Evolutionary conservation across 371 early-diverging fungal genomes (phyloP).

Genomic region (Polyrhizophydium stewartii): DNA sequence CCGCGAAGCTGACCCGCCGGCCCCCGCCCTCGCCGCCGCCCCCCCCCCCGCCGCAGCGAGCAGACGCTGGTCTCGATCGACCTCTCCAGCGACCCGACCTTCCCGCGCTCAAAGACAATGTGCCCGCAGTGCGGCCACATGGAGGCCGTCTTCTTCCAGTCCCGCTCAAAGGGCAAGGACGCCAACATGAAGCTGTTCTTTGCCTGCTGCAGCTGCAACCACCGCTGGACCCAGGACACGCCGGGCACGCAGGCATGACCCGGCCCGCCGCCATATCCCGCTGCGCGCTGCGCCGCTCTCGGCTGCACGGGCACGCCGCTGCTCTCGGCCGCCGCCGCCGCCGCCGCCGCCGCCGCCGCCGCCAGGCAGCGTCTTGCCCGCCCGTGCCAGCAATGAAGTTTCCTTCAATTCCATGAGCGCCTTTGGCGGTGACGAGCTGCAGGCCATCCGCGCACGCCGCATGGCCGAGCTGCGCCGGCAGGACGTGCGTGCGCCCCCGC

Average conservation of each 20-base stretch:
- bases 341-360: too few relatives aligned
- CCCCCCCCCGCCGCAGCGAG: slow-evolving; percentile 17
- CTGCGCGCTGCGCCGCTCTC: too few relatives aligned
- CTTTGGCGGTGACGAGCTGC: slow-evolving; percentile 85
- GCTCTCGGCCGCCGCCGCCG: too few relatives aligned
- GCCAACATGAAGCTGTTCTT: slow-evolving; percentile 69
- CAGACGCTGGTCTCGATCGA: slow-evolving; percentile 28
- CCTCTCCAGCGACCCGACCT: slow-evolving; percentile 38
- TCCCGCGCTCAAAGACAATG: slow-evolving; percentile 19
- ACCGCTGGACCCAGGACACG: slow-evolving; percentile 15
- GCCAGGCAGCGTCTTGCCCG: too few relatives aligned
- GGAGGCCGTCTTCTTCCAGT: slow-evolving; percentile 90
- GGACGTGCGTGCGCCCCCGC: slow-evolving; percentile 7
- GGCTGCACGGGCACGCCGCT: too few relatives aligned
- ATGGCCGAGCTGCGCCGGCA: slow-evolving; percentile 61
- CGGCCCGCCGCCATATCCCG: too few relatives aligned
- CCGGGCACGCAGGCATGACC: too few relatives aligned
- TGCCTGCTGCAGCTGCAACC: slow-evolving; percentile 10
- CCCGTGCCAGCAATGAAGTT: too few relatives aligned
- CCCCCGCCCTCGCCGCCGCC: background rate
- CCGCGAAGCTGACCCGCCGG: background rate
- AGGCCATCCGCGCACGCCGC: slow-evolving; percentile 76
- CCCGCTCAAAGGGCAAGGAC: slow-evolving; percentile 77
- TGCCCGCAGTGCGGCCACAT: slow-evolving; percentile 60
- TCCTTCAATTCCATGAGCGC: slow-evolving; percentile 3